Conservation (phyloP, 805 yeast species). For the Jamesozyma spencerorum region DNA sequence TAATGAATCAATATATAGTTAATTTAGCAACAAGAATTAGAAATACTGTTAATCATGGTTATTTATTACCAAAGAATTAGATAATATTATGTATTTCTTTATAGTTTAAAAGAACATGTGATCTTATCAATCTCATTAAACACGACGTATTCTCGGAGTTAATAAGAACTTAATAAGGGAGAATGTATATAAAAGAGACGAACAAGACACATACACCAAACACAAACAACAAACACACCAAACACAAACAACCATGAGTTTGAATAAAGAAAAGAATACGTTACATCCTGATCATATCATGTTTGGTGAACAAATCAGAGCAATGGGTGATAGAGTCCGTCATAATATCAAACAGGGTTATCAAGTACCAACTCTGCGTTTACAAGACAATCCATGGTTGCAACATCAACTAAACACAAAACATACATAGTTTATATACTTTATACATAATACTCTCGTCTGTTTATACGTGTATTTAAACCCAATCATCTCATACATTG, state of each 20-base stretch:
- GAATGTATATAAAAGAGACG: background rate
- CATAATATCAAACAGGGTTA: constrained; percentile 58
- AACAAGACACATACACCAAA: background rate
- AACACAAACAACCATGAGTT: background rate
- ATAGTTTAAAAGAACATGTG: too few relatives aligned
- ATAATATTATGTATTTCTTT: too few relatives aligned
- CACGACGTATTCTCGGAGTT: background rate
- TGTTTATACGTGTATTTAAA: too few relatives aligned
- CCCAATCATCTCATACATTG: too few relatives aligned
- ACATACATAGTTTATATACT: too few relatives aligned
- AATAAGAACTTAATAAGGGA: background rate
- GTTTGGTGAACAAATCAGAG: too few relatives aligned
- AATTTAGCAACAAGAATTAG: constrained; percentile 13
- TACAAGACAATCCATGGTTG: constrained; percentile 3
- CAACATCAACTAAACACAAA: too few relatives aligned
- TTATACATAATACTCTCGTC: too few relatives aligned
- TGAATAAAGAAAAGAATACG: background rate
- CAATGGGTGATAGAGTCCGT: constrained; percentile 61
- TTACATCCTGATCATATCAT: too few relatives aligned
- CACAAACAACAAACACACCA: background rate
- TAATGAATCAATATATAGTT: constrained; percentile 14
- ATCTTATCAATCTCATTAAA: too few relatives aligned
- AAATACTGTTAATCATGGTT: constrained; percentile 8
- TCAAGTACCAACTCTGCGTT: constrained; percentile 8
- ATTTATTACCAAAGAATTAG: constrained; percentile 9